phyloP scores from a whole-genome alignment of 306 rosid species.

The Sesbania bispinosa region DNA sequence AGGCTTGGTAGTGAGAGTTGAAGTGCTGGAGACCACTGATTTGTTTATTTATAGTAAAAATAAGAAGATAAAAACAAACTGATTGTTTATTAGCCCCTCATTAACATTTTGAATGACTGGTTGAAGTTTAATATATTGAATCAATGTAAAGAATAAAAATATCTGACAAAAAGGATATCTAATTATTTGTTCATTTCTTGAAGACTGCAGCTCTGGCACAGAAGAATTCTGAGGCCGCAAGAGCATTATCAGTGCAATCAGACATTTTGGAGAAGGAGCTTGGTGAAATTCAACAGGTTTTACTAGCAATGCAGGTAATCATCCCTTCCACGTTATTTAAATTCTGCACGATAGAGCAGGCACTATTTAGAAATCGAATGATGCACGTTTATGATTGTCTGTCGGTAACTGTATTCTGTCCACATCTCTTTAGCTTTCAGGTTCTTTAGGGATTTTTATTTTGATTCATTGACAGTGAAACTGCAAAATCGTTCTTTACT shows the following conservation, averaged over 20 bases:
- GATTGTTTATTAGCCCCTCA: not conserved
- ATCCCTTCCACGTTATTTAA: constrained; percentile 7
- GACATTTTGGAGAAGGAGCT: constrained; percentile 88
- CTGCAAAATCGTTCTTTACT: not conserved
- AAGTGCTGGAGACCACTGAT: no score
- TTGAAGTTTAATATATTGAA: constrained; percentile 12
- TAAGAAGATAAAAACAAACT: not conserved
- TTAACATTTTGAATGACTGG: constrained; percentile 14
- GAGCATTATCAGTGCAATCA: constrained; percentile 70
- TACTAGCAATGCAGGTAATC: constrained; percentile 92
- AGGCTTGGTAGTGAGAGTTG: no score
- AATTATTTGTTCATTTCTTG: constrained; percentile 36
- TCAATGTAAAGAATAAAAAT: not conserved
- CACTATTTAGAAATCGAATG: not conserved
- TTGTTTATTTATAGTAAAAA: no score
- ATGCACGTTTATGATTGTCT: not conserved
- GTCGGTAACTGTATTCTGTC: not conserved
- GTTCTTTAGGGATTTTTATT: not conserved
- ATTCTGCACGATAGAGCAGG: not conserved
- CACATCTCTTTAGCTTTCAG: not conserved
- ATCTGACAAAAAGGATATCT: constrained; percentile 1
- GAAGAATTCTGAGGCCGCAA: constrained; percentile 81
- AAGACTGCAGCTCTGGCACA: constrained; percentile 82
- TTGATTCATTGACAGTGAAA: not conserved
- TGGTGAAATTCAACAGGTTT: constrained; percentile 77